Conservation (phyloP, 2,329 filamentous ascomycete genomes). For the Calonectria pseudoturangicola region DNA sequence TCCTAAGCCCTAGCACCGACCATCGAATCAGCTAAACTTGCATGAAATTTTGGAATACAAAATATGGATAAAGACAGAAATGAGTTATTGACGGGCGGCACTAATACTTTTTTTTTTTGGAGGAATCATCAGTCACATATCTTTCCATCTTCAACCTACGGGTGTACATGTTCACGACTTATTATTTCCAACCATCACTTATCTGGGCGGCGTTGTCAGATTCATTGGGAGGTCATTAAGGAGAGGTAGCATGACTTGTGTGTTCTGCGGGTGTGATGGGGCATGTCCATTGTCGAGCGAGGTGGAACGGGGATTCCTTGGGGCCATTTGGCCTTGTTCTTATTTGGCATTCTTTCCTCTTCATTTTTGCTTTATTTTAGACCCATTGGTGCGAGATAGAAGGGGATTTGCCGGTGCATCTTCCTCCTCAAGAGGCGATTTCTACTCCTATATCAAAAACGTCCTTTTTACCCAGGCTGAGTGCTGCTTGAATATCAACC, state of each 20-base stretch:
- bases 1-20: conserved; percentile 63
- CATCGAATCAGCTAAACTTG: conserved; percentile 69
- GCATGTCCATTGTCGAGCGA: conserved; percentile 41
- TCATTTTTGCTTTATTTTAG: conserved; percentile 25
- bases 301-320: conserved; percentile 36
- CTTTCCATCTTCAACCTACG: conserved; percentile 40
- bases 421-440: conserved; percentile 11
- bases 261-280: conserved; percentile 29
- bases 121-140: conserved; percentile 41
- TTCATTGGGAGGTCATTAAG: conserved; percentile 35
- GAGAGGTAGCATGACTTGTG: conserved; percentile 31
- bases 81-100: conserved; percentile 36
- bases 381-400: conserved; percentile 26
- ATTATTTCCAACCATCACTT: conserved; percentile 42
- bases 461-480: background rate
- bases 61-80: background rate
- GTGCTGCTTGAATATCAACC: background rate
- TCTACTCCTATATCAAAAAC: conserved; percentile 18
- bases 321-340: conserved; percentile 37
- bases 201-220: conserved; percentile 52
- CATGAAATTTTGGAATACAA: background rate
- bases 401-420: conserved; percentile 20
- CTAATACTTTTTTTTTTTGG: conserved; percentile 37
- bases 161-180: conserved; percentile 46
- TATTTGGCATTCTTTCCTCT: conserved; percentile 40